phyloP scores from a whole-genome alignment of 306 rosid species.

The Bauhinia variegata region DNA sequence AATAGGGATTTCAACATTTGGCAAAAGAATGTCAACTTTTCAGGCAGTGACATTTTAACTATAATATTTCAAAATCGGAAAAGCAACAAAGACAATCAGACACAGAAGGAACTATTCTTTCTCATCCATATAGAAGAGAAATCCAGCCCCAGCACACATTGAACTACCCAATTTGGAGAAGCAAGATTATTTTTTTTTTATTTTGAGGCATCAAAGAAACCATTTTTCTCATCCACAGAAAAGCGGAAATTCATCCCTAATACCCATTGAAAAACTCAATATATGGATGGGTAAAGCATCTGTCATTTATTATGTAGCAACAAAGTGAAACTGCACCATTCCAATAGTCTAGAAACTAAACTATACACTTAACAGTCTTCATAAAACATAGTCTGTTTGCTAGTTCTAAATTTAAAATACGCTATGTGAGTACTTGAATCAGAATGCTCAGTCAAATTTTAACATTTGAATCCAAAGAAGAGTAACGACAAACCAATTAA shows the following conservation, averaged over 20 bases:
- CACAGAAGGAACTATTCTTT: neutral
- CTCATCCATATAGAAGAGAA: neutral
- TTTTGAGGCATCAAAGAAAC: neutral
- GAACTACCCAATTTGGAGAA: no score
- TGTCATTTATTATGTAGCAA: neutral
- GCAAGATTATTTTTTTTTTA: no score
- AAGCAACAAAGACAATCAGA: conserved; percentile 10
- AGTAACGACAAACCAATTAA: no score
- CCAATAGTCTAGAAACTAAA: neutral
- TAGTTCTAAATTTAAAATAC: conserved; percentile 2
- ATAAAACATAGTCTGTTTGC: conserved; percentile 18
- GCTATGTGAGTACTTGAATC: neutral
- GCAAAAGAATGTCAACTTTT: conserved; percentile 11
- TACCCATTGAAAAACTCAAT: conserved; percentile 5
- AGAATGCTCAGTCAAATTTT: neutral
- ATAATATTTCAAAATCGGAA: conserved; percentile 20
- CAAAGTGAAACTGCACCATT: conserved; percentile 16
- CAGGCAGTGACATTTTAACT: neutral
- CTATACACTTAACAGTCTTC: neutral
- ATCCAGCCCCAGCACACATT: no score
- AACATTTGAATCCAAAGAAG: neutral
- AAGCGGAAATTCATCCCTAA: conserved; percentile 19
- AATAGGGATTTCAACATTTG: neutral
- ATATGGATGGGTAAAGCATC: neutral
- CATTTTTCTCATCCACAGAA: conserved; percentile 13